Percentiles rank a stretch among this genome's conserved stretches.
Evolutionary conservation across 1,284 basidiomycete species (phyloP).

Genomic region (Butyriboletus appendiculatus): DNA sequence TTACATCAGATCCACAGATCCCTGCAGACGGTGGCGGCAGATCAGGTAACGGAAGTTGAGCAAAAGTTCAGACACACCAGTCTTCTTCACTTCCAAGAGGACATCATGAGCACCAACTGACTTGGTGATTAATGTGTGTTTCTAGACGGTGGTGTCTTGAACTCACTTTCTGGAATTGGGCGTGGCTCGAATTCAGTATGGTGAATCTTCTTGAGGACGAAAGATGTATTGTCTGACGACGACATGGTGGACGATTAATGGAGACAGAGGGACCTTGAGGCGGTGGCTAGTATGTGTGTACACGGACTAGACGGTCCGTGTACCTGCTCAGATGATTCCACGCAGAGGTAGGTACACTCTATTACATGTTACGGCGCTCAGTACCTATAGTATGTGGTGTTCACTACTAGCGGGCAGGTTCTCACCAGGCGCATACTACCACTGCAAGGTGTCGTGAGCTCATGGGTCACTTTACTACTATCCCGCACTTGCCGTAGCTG

Average conservation of each 20-base stretch:
- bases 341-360: background rate
- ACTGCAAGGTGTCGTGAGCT: background rate
- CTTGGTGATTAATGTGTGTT: slow-evolving; percentile 6
- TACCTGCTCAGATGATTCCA: slow-evolving; percentile 2
- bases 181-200: slow-evolving; percentile 76
- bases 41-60: slow-evolving; percentile 9
- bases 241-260: slow-evolving; percentile 44
- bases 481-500: too few species aligned
- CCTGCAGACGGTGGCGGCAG: slow-evolving; percentile 44
- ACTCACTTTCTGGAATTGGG: slow-evolving; percentile 73
- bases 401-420: background rate
- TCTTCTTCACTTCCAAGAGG: slow-evolving; percentile 90
- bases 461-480: too few species aligned
- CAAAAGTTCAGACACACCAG: slow-evolving; percentile 50
- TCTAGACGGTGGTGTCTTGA: slow-evolving; percentile 1
- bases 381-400: too few species aligned
- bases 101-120: slow-evolving; percentile 78
- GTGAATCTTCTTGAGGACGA: slow-evolving; percentile 76
- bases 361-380: too few species aligned
- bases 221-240: slow-evolving; percentile 65
- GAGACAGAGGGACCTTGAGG: background rate
- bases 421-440: background rate
- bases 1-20: slow-evolving; percentile 88
- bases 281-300: background rate
- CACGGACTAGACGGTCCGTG: slow-evolving; percentile 9